Evolutionary conservation across 345 rosid genomes (phyloP).

Genomic region (Salix exigua): DNA sequence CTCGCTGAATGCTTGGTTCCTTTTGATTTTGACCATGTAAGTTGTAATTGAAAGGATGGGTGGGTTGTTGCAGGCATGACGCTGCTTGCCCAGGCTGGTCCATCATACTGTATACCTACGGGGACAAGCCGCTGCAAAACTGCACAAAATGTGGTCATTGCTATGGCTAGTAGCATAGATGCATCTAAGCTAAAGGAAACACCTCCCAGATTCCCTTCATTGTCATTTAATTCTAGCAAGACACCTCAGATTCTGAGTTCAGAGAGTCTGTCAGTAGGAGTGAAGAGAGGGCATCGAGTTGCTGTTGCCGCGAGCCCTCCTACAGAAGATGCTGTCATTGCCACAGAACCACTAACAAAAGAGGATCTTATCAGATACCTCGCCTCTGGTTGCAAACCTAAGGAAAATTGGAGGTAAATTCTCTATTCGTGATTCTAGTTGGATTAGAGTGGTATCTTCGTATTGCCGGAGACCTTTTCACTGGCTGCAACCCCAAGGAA

Average conservation of each 20-base stretch:
- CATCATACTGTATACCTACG: constrained; percentile 35
- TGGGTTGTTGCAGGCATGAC: constrained; percentile 49
- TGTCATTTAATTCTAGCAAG: constrained; percentile 30
- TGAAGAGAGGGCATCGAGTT: constrained; percentile 41
- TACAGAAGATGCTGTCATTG: constrained; percentile 70
- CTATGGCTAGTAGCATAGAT: constrained; percentile 26
- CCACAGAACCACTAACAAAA: constrained; percentile 74
- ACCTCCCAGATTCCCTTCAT: constrained; percentile 30
- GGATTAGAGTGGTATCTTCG: neutral
- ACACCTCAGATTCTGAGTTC: constrained; percentile 16
- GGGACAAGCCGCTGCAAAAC: constrained; percentile 31
- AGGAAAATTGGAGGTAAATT: constrained; percentile 88
- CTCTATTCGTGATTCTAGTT: neutral
- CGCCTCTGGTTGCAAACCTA: constrained; percentile 93
- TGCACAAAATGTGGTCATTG: constrained; percentile 27
- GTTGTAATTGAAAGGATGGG: neutral
- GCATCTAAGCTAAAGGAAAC: constrained; percentile 37
- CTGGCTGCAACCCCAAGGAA: neutral
- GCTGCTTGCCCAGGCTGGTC: constrained; percentile 48
- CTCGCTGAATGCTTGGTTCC: neutral
- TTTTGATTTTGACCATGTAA: neutral
- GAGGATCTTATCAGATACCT: constrained; percentile 89
- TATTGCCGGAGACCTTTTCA: neutral
- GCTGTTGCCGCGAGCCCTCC: constrained; percentile 93
- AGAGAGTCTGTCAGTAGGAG: constrained; percentile 24